A percentile compares a stretch with the other conserved stretches of the same genome.
phyloP scores from a whole-genome alignment of 1,284 basidiomycete species.

The Tilletia indica region DNA sequence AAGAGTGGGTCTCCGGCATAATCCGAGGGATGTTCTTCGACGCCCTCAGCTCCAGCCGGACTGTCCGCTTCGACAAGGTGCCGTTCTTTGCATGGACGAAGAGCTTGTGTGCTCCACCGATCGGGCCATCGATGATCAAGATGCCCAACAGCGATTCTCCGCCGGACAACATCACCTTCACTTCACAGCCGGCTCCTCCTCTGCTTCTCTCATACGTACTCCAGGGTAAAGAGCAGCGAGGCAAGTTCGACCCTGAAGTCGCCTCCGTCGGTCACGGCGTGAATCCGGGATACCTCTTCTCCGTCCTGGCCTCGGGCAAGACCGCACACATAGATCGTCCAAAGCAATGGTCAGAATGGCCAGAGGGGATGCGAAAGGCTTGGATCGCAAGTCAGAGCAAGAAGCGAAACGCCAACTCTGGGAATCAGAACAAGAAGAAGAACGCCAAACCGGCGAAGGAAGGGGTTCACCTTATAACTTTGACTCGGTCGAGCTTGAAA shows the following conservation, averaged over 20 bases:
- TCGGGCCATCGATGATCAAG: constrained; percentile 29
- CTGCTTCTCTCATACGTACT: constrained; percentile 65
- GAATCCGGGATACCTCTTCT: constrained; percentile 62
- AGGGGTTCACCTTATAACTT: background rate
- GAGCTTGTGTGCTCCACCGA: constrained; percentile 26
- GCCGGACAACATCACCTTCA: background rate
- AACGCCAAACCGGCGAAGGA: constrained; percentile 36
- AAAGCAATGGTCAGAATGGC: constrained; percentile 32
- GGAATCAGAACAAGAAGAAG: constrained; percentile 57
- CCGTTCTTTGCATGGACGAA: background rate
- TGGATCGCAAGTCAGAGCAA: constrained; percentile 60
- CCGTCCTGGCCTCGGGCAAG: constrained; percentile 58
- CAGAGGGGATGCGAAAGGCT: constrained; percentile 24
- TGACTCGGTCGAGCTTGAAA: background rate
- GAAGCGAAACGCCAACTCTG: constrained; percentile 61
- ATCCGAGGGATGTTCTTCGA: background rate
- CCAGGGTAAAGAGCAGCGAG: constrained; percentile 73
- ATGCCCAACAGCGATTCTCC: background rate
- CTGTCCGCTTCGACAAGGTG: background rate
- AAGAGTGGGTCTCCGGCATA: background rate
- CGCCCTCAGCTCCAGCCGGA: background rate
- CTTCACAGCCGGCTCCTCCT: constrained; percentile 22
- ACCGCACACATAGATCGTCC: constrained; percentile 57
- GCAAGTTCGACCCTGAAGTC: constrained; percentile 76
- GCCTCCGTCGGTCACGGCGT: constrained; percentile 68